These are phyloP conservation scores for Hevea brasiliensis DNA, from an alignment of 345 rosid genomes.

Conservation along the genomic window DNA sequence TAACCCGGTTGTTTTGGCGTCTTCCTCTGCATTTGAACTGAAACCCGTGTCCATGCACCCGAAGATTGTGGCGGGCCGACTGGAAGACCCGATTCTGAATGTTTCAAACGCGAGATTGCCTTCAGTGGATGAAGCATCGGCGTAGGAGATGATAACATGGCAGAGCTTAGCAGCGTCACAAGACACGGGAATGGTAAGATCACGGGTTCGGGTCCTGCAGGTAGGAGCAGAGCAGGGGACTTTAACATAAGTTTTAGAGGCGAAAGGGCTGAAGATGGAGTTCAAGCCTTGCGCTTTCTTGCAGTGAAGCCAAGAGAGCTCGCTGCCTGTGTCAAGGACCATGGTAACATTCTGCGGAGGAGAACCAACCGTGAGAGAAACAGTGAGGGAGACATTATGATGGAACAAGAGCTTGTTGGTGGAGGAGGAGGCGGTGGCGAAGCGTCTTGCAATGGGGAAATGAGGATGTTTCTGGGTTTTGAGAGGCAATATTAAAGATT, in stretches of 20 bases:
- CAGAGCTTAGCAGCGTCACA: constrained; percentile 53
- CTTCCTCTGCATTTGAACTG: constrained; percentile 58
- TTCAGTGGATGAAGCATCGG: constrained; percentile 56
- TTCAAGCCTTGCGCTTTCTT: constrained; percentile 29
- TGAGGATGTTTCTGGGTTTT: constrained; percentile 32
- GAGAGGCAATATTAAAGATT: constrained; percentile 45
- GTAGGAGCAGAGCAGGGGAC: constrained; percentile 46
- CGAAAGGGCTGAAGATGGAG: constrained; percentile 39
- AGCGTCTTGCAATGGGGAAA: constrained; percentile 7
- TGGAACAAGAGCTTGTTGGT: constrained; percentile 45
- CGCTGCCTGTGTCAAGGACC: constrained; percentile 83
- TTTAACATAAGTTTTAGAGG: constrained; percentile 48
- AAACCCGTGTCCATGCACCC: constrained; percentile 77
- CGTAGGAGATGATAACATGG: constrained; percentile 56
- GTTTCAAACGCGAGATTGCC: constrained; percentile 59
- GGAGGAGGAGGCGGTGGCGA: constrained; percentile 26
- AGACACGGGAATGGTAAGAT: constrained; percentile 43
- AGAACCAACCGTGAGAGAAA: constrained; percentile 62
- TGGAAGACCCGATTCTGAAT: constrained; percentile 46
- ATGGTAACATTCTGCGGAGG: constrained; percentile 62
- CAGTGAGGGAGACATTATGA: constrained; percentile 59
- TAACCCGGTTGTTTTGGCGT: constrained; percentile 61
- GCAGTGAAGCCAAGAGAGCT: constrained; percentile 76
- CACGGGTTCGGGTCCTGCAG: constrained; percentile 53
- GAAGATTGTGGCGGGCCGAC: constrained; percentile 45